Evolutionary conservation across 106 monocot species (phyloP).

Genomic region (Allium cepa): DNA sequence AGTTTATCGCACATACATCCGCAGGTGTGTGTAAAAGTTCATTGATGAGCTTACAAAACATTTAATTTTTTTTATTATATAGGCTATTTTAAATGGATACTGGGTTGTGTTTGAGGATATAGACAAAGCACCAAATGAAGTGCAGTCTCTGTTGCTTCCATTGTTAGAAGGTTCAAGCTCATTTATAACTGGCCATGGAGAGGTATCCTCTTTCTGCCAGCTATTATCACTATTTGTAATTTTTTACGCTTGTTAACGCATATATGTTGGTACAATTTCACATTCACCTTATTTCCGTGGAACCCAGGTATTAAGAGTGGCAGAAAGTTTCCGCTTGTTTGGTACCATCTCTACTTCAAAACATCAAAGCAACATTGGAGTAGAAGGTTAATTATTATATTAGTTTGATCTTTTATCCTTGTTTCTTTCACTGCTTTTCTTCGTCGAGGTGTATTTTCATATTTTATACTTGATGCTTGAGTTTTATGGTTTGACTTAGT

Average conservation of each 20-base stretch:
- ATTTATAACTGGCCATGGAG: constrained; percentile 71
- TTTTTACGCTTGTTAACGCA: no score
- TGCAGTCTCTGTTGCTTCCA: constrained; percentile 77
- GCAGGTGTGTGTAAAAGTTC: no score
- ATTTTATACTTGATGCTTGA: no score
- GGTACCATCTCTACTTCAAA: constrained; percentile 64
- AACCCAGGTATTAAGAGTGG: constrained; percentile 46
- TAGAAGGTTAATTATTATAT: constrained; percentile 36
- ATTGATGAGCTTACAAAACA: no score
- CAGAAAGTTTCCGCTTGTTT: constrained; percentile 78
- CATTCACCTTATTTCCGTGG: no score
- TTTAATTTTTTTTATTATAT: background rate
- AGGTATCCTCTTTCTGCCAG: constrained; percentile 29
- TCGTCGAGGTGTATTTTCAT: background rate
- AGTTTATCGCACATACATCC: no score
- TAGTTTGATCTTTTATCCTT: background rate
- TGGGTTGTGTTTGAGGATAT: constrained; percentile 97
- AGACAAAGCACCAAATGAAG: constrained; percentile 90
- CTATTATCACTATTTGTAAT: background rate
- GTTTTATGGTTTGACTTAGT: no score
- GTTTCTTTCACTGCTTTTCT: background rate
- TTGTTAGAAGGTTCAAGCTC: constrained; percentile 82
- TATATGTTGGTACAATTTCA: no score
- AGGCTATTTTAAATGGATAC: constrained; percentile 72
- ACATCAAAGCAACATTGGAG: constrained; percentile 25